Evolutionary conservation across 2,329 filamentous ascomycete species (phyloP).

Genomic region (Penicillium thymicola): DNA sequence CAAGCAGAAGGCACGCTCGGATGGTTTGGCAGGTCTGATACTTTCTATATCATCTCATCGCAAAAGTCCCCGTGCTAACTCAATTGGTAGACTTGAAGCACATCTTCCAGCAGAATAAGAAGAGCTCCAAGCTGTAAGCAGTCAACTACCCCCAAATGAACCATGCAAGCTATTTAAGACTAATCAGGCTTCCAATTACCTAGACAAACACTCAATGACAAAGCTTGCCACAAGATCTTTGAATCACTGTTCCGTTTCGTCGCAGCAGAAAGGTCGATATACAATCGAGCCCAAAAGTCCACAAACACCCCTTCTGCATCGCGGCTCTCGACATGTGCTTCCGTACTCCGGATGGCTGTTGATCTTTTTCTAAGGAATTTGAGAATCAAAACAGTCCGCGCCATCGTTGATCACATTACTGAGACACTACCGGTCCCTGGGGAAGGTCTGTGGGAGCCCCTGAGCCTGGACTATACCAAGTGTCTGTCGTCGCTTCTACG

Average conservation of each 20-base stretch:
- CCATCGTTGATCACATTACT: slow-evolving; percentile 76
- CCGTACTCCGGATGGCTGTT: slow-evolving; percentile 68
- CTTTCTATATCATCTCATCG: neutral
- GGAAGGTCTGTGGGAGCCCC: slow-evolving; percentile 63
- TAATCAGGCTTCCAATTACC: slow-evolving; percentile 12
- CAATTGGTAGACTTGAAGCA: slow-evolving; percentile 49
- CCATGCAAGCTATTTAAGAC: neutral
- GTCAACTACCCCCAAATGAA: neutral
- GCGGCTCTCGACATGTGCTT: slow-evolving; percentile 66
- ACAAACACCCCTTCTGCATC: slow-evolving; percentile 50
- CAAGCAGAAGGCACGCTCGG: slow-evolving; percentile 46
- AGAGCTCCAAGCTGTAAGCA: slow-evolving; percentile 37
- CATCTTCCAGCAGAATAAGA: slow-evolving; percentile 54
- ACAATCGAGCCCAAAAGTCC: slow-evolving; percentile 54
- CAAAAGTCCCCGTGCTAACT: neutral
- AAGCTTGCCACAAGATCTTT: slow-evolving; percentile 75
- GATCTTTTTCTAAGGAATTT: slow-evolving; percentile 66
- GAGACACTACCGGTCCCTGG: slow-evolving; percentile 65
- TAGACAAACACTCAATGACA: slow-evolving; percentile 61
- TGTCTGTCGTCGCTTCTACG: slow-evolving; percentile 67
- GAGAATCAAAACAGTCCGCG: slow-evolving; percentile 72
- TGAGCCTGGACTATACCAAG: slow-evolving; percentile 76
- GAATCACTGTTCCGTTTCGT: slow-evolving; percentile 74
- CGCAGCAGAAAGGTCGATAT: slow-evolving; percentile 65
- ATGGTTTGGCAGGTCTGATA: slow-evolving; percentile 49